These are phyloP conservation scores for Botrytis elliptica DNA, from an alignment of 2,329 filamentous ascomycete species.

Conservation along the genomic window DNA sequence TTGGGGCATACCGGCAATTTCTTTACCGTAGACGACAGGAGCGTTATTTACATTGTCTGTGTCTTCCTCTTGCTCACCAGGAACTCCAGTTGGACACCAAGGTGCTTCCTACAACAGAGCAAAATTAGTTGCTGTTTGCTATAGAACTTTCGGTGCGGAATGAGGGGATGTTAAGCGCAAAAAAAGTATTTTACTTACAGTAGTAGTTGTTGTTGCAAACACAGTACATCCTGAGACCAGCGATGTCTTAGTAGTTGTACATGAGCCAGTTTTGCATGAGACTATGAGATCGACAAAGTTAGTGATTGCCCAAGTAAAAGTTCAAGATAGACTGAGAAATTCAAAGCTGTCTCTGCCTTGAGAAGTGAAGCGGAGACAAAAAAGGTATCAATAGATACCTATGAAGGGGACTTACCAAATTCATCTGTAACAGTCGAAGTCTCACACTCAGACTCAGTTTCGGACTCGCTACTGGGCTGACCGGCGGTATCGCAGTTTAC, in stretches of 20 bases:
- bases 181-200: not conserved
- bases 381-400: not conserved
- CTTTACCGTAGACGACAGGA: not conserved
- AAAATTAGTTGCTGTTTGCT: not conserved
- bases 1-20: not conserved
- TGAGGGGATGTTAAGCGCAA: not conserved
- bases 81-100: conserved; percentile 5
- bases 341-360: not conserved
- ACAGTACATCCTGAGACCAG: not conserved
- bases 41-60: not conserved
- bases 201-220: not conserved
- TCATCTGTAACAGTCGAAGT: conserved; percentile 6
- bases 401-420: not conserved
- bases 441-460: not conserved
- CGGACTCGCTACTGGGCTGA: not conserved
- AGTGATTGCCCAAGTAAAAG: not conserved
- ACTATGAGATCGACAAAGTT: not conserved
- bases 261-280: not conserved
- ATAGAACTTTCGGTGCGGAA: not conserved
- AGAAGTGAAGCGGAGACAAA: not conserved
- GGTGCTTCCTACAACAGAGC: not conserved
- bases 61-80: not conserved
- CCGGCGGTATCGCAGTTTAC: not conserved
- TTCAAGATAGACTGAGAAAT: not conserved
- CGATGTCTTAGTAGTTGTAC: not conserved